Evolutionary conservation across 352 stramenopile species (phyloP), one percentile per base, ranked within the genome.

Genomic region (Phytophthora gonapodyides): DNA sequence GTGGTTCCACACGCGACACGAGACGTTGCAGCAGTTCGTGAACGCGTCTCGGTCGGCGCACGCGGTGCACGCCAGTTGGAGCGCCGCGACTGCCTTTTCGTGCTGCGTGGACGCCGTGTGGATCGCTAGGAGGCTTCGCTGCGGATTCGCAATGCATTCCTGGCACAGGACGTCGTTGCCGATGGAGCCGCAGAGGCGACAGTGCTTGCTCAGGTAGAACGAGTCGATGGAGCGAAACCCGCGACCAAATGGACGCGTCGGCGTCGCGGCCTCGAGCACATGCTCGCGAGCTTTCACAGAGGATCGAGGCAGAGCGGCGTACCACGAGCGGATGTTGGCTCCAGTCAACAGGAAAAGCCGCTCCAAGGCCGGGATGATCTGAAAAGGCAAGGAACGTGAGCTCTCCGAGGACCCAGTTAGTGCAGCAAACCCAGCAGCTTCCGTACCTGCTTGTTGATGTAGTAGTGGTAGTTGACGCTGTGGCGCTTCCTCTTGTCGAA

Each of bases 381-480:
- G 52, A 8, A 42, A 12, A 31, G 42, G 47, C 3, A 19, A 19
- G 2, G 24, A 7, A 31, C 27, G 30, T 61, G 43, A 50, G 49
- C 45, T 63, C 21, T 48, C n/a, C 3, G 19, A 10, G 37, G 13
- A 13, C 5, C 11, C 0, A 5, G 21, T 37, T 42, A 9, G 42
- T 49, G 13, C 7, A 31, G 13, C 36, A 16, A 44, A 36, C 21
- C n/a, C 31, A 67, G 0, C 16, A 43, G 10, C 12, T 30, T 27
- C 51, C 59, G 37, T 53, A 91, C 80, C 73, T 92, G 87, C 58
- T 97, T 97, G 56, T 90, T 77, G 59, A 97, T 94, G 71, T 98
- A 98, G 75, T 98, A 98, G 62, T 96, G 85, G 50, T 93, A 86
- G 63, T 98, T 97, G 59, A 97, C 73, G n/a, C 71, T 76, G 56